Base-by-base conservation (phyloP, 148 eudicot genomes). In the Rhododendron kiyosumense region DNA sequence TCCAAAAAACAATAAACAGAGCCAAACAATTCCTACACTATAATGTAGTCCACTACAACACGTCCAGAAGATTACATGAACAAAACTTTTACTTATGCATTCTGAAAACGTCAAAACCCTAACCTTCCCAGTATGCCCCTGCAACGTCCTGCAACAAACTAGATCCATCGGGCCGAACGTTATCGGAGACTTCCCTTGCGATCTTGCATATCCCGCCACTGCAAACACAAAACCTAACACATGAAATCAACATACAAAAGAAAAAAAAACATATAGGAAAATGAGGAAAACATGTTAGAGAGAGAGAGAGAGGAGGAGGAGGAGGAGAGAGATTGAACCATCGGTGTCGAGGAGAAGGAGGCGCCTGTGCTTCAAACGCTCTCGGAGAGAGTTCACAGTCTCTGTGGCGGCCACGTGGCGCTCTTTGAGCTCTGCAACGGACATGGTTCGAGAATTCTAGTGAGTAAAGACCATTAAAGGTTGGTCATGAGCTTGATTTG, bases 121-220 rank as follows among this genome's bases (percentile, higher is more conserved):
- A 67, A 96, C 99, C 99, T 97, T 97, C 32, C 99, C 99, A 0
- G 95, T 91, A 84, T 97, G 99, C 52, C 99, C 99, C 86, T 95
- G 99, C 91, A 97, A 89, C n/a, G 93, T 95, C 87, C 99, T 89
- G 85, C 99, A 97, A 79, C 99, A 97, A 17, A 97, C 99, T 61
- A 97, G 98, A 94, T 97, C 98, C 36, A 96, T 94, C 1, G 91
- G 95, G 7, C 97, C 98, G 61, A 94, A 95, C 59, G 91, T 91
- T 88, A 97, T 94, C 57, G 98, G 90, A 41, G 92, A 86, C 87
- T 97, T 95, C 71, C 96, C 99, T 85, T 95, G 99, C 78, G 95
- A 92, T 38, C 89, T 92, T 24, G 98, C 94, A 71, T 93, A 95
- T 13, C 85, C 88, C 5, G 96, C 99, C 84, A 97, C 99, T 97